These are phyloP conservation scores for Plasmodium berghei DNA, from an alignment of 169 alveolate species.

Conservation along the genomic window DNA sequence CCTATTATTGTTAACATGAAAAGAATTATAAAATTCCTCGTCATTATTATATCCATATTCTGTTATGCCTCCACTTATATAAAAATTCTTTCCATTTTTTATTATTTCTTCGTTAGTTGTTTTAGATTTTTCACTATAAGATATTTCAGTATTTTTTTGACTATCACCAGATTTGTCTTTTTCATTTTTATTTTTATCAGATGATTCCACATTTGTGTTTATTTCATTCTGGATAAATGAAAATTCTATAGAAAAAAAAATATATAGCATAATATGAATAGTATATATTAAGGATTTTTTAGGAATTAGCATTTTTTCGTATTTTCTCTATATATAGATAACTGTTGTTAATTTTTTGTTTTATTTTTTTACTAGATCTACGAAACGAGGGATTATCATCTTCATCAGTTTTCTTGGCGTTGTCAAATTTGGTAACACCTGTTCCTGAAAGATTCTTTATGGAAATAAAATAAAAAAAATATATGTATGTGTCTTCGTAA, in stretches of 20 bases:
- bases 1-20: constrained; percentile 13
- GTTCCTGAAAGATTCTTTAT: not conserved
- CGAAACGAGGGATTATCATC: constrained; percentile 10
- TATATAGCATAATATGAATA: not conserved
- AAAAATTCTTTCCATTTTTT: constrained; percentile 39
- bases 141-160: not conserved
- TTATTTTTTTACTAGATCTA: constrained; percentile 44
- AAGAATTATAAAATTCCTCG: constrained; percentile 50
- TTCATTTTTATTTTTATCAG: not conserved
- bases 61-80: constrained; percentile 36
- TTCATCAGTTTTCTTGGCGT: not conserved
- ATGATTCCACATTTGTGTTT: not conserved
- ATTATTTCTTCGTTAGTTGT: constrained; percentile 20
- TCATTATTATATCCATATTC: constrained; percentile 42
- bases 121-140: not conserved
- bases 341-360: not conserved
- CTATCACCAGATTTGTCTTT: not conserved
- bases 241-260: constrained; percentile 18
- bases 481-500: not conserved
- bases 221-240: constrained; percentile 27
- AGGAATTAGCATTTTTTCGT: no score
- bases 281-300: not conserved
- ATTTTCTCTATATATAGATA: no score
- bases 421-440: not conserved
- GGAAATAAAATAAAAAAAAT: constrained; percentile 7